Conservation (phyloP, 208 protist genomes). For the Porcisia hertigi region DNA sequence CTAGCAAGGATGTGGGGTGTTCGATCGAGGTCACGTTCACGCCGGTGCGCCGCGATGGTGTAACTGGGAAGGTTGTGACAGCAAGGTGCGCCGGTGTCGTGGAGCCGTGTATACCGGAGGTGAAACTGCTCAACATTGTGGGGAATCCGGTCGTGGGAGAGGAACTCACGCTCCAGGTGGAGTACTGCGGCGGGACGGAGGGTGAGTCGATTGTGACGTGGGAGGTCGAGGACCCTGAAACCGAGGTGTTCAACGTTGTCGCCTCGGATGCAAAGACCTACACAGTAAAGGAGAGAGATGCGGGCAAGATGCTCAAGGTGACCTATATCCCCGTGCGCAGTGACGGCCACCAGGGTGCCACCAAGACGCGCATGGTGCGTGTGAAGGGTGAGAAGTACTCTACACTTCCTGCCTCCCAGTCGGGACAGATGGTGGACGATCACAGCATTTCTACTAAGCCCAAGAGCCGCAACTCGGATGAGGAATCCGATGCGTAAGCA, state of each 20-base stretch:
- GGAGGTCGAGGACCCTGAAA: slow-evolving; percentile 69
- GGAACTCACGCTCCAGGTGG: slow-evolving; percentile 63
- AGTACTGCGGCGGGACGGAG: slow-evolving; percentile 79
- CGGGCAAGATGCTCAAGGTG: slow-evolving; percentile 74
- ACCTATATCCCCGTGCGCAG: slow-evolving; percentile 86
- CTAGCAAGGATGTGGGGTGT: slow-evolving; percentile 80
- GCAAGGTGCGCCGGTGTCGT: slow-evolving; percentile 52
- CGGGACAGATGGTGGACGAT: slow-evolving; percentile 14
- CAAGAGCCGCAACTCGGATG: slow-evolving; percentile 25
- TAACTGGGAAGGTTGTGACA: slow-evolving; percentile 59
- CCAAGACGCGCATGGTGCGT: slow-evolving; percentile 64
- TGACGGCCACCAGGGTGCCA: slow-evolving; percentile 71
- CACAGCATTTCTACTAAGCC: slow-evolving; percentile 19
- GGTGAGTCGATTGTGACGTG: slow-evolving; percentile 72
- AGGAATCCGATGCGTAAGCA: slow-evolving; percentile 19
- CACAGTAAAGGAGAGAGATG: slow-evolving; percentile 61
- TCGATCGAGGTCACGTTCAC: slow-evolving; percentile 85
- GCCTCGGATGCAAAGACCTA: slow-evolving; percentile 53
- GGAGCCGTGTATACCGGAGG: slow-evolving; percentile 52
- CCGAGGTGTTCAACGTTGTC: slow-evolving; percentile 55
- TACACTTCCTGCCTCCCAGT: not conserved
- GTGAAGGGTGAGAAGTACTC: slow-evolving; percentile 17
- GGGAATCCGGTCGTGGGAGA: slow-evolving; percentile 62
- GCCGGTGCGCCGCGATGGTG: slow-evolving; percentile 84
- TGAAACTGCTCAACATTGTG: slow-evolving; percentile 67